Evolutionary conservation across 208 protist species (phyloP), one percentile per base, ranked within the genome.

Genomic region (Wallacemonas collosoma): DNA sequence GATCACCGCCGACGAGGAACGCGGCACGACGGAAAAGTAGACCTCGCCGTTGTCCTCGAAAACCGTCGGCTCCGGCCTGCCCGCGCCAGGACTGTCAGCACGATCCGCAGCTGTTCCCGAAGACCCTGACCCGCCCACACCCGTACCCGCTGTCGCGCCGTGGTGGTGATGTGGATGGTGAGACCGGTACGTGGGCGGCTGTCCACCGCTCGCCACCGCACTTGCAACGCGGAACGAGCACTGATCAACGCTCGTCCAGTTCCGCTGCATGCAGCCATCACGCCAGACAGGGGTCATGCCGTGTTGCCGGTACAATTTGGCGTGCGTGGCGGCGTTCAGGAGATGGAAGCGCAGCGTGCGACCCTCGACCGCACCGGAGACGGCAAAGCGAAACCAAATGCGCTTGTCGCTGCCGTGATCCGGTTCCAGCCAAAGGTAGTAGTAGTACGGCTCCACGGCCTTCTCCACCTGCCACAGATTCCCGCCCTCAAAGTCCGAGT

Each of bases 321-420:
- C 68, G 77, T 94, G 88, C 36, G 89, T 88, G 47, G 90, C 82
- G 56, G 87, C 80, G 72, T 96, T 96, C 67, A 89, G 70, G 36
- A 95, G 68, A 14, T 83, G 82, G 43, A 96, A 82, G 35, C 73
- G 85, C 45, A 96, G 55, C 48, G 78, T 72, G 12, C 57, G 63
- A 14, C 85, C 74, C 44, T 81, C 82, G 64, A 69, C 62, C 5
- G 77, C 79, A 35, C 86, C 91, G 2, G 71, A 63, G 14, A 95
- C 78, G 47, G 88, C 77, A 75, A 96, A 96, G 60, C 88, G 89
- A 73, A 95, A 96, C 88, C 92, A 96, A 36, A 95, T 87, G 17
- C 92, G 85, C 77, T 96, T 93, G 64, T 87, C 83, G 68, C 87
- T 89, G 17, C 73, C 58, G 1, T 71, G 65, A 63, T 95, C 92